Evolutionary conservation across 2,329 filamentous ascomycete genomes (phyloP), one percentile per base, ranked within the genome.

Genomic region (Pseudogymnoascus sp.): DNA sequence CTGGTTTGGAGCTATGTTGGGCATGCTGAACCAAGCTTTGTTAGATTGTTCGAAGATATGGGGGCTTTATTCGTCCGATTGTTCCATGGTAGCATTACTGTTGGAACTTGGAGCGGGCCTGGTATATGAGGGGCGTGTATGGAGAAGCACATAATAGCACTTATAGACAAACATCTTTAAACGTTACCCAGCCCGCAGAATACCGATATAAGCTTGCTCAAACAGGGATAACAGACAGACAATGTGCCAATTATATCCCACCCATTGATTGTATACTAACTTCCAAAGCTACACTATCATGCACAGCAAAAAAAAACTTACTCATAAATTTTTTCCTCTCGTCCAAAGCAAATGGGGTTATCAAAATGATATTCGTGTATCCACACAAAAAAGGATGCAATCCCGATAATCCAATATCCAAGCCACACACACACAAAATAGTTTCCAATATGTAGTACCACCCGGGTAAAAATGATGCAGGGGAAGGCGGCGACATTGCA

Each of bases 231-330:
- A 33, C 50, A 56, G n/a, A 21, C 38, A 26, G n/a, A 33, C 38
- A 26, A 29, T 60, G 47, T 38, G 61, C 50, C 33, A 44, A 37
- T 65, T 63, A 66, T 65, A 66, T 64, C 66, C 29, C 47, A 63
- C 68, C 63, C 61, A 61, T 63, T 47, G 62, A 63, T 63, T 64
- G 65, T 64, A 64, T 53, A 56, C 42, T 44, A 61, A 60, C 7
- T 35, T 61, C 61, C 59, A 44, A 19, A 38, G 53, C 62, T 47
- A 50, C 21, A 40, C 59, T 68, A 60, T 71, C 68, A 56, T 53
- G 31, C 47, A 53, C 47, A 53, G 13, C 31, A 31, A 53, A 31
- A 53, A 53, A 53, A 29, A 53, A 16, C 26, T 53, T 19, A 31
- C 26, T 19, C n/a, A 16, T 56, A 19, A 7, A 11, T 56, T 56